phyloP scores from a whole-genome alignment of 2,329 filamentous ascomycete species.

The Coniochaeta hoffmannii region DNA sequence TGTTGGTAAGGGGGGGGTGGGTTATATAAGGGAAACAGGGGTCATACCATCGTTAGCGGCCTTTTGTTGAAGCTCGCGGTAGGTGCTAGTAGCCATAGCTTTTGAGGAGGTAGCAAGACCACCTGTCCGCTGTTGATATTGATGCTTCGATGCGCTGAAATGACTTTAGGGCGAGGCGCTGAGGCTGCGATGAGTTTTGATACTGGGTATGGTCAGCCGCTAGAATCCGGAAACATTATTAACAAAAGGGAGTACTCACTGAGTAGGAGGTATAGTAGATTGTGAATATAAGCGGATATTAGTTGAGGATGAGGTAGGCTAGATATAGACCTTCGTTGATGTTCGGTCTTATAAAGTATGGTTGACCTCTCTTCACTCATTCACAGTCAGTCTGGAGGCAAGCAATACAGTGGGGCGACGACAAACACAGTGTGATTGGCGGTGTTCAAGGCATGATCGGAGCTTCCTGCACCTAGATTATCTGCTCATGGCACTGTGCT shows the following conservation, averaged over 20 bases:
- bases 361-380: background rate
- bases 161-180: background rate
- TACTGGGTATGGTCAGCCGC: background rate
- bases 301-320: background rate
- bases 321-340: too few relatives aligned
- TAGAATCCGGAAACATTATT: background rate
- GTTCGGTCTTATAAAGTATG: too few relatives aligned
- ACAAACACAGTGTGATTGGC: background rate
- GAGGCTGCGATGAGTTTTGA: background rate
- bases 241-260: background rate
- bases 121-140: background rate
- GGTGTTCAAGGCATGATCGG: background rate
- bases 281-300: background rate
- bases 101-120: background rate
- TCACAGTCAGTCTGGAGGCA: too few relatives aligned
- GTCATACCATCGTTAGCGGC: constrained; percentile 1
- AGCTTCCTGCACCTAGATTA: background rate
- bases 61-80: background rate
- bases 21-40: background rate
- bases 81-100: background rate
- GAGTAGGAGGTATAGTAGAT: background rate
- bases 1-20: background rate
- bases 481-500: background rate
- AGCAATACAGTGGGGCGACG: background rate
- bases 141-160: background rate